Percentiles rank a stretch among this genome's conserved stretches.
Conservation (phyloP, 768 basidiomycete genomes). For the Leccinum rimulosum region DNA sequence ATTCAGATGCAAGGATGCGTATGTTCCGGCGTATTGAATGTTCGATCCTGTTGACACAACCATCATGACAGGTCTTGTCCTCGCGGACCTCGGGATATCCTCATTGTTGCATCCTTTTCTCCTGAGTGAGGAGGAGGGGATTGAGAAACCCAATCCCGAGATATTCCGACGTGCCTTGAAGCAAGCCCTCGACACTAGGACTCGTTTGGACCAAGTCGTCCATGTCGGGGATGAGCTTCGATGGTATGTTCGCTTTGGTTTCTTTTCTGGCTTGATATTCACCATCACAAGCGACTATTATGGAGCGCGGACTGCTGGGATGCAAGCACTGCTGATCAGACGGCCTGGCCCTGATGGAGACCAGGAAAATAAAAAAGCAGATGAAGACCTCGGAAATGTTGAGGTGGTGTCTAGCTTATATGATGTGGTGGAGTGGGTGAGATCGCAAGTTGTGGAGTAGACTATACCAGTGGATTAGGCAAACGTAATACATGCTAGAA, state of each 20-base stretch:
- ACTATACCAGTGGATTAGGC: conserved; percentile 1
- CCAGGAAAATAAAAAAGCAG: conserved; percentile 41
- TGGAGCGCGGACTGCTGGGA: conserved; percentile 55
- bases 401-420: conserved; percentile 37
- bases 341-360: conserved; percentile 49
- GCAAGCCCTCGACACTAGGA: not conserved
- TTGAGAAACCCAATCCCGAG: conserved; percentile 64
- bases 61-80: conserved; percentile 38
- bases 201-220: conserved; percentile 40
- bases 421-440: conserved; percentile 39
- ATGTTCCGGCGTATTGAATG: conserved; percentile 21
- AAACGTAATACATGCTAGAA: conserved; percentile 5
- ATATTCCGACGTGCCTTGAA: conserved; percentile 52
- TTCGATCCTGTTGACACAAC: conserved; percentile 2
- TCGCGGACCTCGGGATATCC: conserved; percentile 61
- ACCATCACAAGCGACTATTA: conserved; percentile 54
- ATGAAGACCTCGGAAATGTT: conserved; percentile 41
- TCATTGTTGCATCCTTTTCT: conserved; percentile 50
- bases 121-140: conserved; percentile 66
- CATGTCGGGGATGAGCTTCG: conserved; percentile 77
- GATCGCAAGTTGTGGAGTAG: conserved; percentile 11
- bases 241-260: conserved; percentile 42
- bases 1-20: conserved; percentile 74
- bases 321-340: conserved; percentile 56
- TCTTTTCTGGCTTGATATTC: not conserved